Evolutionary conservation across 768 basidiomycete species (phyloP), one percentile per base, ranked within the genome.

Genomic region (Hysterangium stoloniferum): DNA sequence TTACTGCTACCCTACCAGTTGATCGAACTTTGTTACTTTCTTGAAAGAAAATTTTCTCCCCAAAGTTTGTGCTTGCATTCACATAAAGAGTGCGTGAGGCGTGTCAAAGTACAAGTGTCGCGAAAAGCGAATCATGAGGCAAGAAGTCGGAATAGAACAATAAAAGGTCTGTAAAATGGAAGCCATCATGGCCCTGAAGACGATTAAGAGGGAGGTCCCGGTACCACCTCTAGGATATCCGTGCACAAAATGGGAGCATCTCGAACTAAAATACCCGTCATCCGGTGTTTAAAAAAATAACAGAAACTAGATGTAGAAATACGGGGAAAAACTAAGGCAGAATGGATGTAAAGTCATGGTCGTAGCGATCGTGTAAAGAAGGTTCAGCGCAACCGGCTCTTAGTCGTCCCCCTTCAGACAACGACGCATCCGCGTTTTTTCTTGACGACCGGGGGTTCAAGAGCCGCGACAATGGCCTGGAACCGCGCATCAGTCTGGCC

Each of bases 381-480:
- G 20, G 40, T 12, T 20, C 25, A 12, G 31, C 4, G 19, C 5
- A 25, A 32, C 15, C n/a, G 13, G 12, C 25, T 31, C 32, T 52
- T 33, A 17, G 31, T 54, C 50, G 34, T 53, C 27, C 59, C 63
- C 62, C 57, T 62, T 83, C 77, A 98, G 65, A 91, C 77, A 65
- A 97, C 78, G 66, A 89, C 75, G 79, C 94, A 97, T 67, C 77
- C 83, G 60, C 61, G 70, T 20, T 13, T 82, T 73, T 76, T 76
- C 74, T 82, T 96, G 65, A 89, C 76, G 57, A 95, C 84, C 58
- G 96, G 96, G 45, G 96, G 96, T 66, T 99, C 95, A 56, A 98
- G 82, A 9, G 95, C 96, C 61, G 95, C 95, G 54, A 98, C 96
- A 62, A 99, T 98, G 48, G 96, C 96, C 93, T 93, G 64, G 24